Evolutionary conservation across 2,329 filamentous ascomycete genomes (phyloP).

Genomic region (Cladophialophora yegresii): DNA sequence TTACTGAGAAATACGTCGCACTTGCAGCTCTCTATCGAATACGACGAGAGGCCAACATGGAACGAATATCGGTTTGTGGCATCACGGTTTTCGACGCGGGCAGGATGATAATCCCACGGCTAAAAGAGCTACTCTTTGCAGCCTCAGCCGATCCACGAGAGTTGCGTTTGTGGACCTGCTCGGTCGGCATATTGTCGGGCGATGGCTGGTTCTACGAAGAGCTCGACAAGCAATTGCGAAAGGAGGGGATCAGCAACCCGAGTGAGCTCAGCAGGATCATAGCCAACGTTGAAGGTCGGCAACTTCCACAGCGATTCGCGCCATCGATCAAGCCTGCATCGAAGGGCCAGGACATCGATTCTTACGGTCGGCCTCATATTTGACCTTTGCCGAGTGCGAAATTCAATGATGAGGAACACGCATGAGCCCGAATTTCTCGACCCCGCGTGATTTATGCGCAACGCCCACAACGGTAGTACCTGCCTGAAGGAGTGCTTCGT

Average conservation of each 20-base stretch:
- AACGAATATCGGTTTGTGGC: constrained; percentile 8
- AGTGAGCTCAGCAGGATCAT: neutral
- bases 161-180: constrained; percentile 14
- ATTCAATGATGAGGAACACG: neutral
- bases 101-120: constrained; percentile 4
- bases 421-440: neutral
- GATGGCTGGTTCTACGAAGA: constrained; percentile 18
- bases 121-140: constrained; percentile 1
- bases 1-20: constrained; percentile 10
- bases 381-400: neutral
- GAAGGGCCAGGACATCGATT: neutral
- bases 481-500: neutral
- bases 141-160: neutral
- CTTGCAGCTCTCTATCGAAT: constrained; percentile 17
- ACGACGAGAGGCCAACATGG: constrained; percentile 15
- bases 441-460: neutral
- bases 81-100: constrained; percentile 12
- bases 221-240: constrained; percentile 4
- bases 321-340: neutral
- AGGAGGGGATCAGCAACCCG: neutral
- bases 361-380: neutral
- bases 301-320: neutral
- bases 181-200: constrained; percentile 9
- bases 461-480: neutral
- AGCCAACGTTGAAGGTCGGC: neutral